Evolutionary conservation across 1,284 basidiomycete species (phyloP).

Genomic region (Phellopilus nigrolimitatus): DNA sequence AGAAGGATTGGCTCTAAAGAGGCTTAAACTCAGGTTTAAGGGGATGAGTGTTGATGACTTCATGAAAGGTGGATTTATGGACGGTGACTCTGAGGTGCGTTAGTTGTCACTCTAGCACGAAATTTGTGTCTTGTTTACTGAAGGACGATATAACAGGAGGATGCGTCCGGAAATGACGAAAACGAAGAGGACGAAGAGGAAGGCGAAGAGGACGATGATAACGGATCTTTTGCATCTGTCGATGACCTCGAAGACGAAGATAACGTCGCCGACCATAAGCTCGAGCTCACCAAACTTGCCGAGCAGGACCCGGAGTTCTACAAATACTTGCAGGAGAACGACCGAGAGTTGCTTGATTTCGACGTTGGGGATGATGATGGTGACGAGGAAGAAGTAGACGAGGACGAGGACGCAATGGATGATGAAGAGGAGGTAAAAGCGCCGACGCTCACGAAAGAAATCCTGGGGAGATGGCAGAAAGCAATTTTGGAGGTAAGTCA

Average conservation of each 20-base stretch:
- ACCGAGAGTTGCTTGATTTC: conserved; percentile 85
- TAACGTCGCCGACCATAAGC: conserved; percentile 67
- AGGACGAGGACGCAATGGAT: conserved; percentile 41
- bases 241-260: conserved; percentile 76
- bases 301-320: conserved; percentile 98
- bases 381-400: conserved; percentile 37
- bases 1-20: conserved; percentile 3
- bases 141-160: conserved; percentile 18
- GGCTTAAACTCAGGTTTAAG: conserved; percentile 38
- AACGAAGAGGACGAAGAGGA: conserved; percentile 33
- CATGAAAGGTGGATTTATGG: conserved; percentile 73
- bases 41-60: conserved; percentile 79
- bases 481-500: conserved; percentile 74
- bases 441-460: conserved; percentile 70
- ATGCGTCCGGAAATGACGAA: conserved; percentile 23
- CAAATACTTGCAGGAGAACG: conserved; percentile 97
- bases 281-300: conserved; percentile 85
- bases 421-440: conserved; percentile 38
- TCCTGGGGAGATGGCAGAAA: conserved; percentile 85
- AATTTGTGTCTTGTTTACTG: conserved; percentile 23
- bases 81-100: conserved; percentile 47
- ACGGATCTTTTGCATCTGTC: conserved; percentile 69
- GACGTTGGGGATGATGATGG: conserved; percentile 35
- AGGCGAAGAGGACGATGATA: conserved; percentile 53
- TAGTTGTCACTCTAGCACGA: conserved; percentile 29